Conservation (phyloP, 148 eudicot genomes). For the Dysphania ambrosioides region DNA sequence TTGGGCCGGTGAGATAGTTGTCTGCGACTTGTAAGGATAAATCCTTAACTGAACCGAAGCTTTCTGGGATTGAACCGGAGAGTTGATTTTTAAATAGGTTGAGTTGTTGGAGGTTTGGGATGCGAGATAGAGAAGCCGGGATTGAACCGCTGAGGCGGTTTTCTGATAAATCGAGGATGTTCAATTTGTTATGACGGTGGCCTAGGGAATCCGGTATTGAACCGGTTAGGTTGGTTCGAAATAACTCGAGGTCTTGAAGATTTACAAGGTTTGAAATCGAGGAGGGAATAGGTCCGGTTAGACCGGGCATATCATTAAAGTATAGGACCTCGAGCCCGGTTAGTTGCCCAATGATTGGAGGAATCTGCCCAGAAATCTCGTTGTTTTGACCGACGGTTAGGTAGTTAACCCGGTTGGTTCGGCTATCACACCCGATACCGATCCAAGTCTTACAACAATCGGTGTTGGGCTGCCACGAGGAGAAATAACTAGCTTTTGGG, state of each 20-base stretch:
- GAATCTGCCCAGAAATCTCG: constrained; percentile 33
- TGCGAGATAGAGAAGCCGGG: constrained; percentile 34
- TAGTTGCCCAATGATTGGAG: constrained; percentile 34
- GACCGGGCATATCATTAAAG: constrained; percentile 40
- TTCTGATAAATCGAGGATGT: constrained; percentile 28
- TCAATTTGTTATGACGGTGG: constrained; percentile 32
- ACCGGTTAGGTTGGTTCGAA: constrained; percentile 39
- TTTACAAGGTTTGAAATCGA: constrained; percentile 39
- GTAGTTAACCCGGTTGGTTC: constrained; percentile 33
- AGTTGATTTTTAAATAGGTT: constrained; percentile 34
- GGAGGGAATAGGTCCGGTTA: constrained; percentile 40
- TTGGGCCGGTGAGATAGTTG: constrained; percentile 40
- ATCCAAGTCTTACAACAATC: constrained; percentile 49
- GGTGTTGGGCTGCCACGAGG: constrained; percentile 38
- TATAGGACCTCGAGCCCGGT: constrained; percentile 31
- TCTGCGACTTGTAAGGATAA: constrained; percentile 13
- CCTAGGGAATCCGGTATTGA: constrained; percentile 40
- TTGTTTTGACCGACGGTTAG: constrained; percentile 27
- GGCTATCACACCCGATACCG: constrained; percentile 33
- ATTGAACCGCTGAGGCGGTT: constrained; percentile 39
- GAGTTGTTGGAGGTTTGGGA: constrained; percentile 29
- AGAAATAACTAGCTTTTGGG: constrained; percentile 26
- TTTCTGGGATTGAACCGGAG: constrained; percentile 40
- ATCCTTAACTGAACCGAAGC: constrained; percentile 34
- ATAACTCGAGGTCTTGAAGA: constrained; percentile 31